phyloP scores from a whole-genome alignment of 768 basidiomycete genomes.

The Peribolospora kevripleyi region DNA sequence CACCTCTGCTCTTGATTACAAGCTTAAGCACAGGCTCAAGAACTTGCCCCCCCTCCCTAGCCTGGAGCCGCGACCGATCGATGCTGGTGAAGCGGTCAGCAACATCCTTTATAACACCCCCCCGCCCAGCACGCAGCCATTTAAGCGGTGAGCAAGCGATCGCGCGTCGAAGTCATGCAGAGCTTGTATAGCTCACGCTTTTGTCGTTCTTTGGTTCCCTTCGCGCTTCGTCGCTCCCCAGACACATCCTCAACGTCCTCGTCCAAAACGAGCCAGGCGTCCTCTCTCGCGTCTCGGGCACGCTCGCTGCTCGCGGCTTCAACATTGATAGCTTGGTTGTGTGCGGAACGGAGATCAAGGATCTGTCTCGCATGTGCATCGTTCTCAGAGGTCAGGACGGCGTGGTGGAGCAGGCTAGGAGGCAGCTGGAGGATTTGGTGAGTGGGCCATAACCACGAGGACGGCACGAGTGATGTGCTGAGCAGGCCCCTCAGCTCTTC shows the following conservation, averaged over 20 bases:
- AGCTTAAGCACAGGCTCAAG: slow-evolving; percentile 34
- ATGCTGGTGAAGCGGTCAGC: slow-evolving; percentile 85
- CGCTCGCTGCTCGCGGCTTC: slow-evolving; percentile 87
- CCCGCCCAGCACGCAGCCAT: slow-evolving; percentile 69
- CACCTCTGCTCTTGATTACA: slow-evolving; percentile 85
- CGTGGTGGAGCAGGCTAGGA: slow-evolving; percentile 84
- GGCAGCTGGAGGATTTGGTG: slow-evolving; percentile 89
- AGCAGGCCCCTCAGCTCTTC: too few relatives aligned
- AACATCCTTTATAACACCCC: slow-evolving; percentile 90
- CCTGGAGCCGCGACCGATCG: slow-evolving; percentile 58
- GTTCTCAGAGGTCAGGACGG: slow-evolving; percentile 90
- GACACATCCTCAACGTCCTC: slow-evolving; percentile 79
- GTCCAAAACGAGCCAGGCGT: slow-evolving; percentile 99
- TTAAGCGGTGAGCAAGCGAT: slow-evolving; percentile 43
- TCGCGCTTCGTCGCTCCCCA: not conserved
- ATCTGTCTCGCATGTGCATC: slow-evolving; percentile 93
- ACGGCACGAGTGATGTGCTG: too few relatives aligned
- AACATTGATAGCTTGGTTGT: slow-evolving; percentile 98
- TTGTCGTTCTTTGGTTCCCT: not conserved
- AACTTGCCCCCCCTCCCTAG: slow-evolving; percentile 64
- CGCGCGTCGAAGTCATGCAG: not conserved
- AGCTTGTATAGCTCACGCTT: not conserved
- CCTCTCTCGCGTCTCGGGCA: slow-evolving; percentile 91
- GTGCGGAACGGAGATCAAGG: slow-evolving; percentile 87
- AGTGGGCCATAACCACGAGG: slow-evolving; percentile 16